Conservation (phyloP, 441 rosid species). For the Macaranga tanarius region DNA sequence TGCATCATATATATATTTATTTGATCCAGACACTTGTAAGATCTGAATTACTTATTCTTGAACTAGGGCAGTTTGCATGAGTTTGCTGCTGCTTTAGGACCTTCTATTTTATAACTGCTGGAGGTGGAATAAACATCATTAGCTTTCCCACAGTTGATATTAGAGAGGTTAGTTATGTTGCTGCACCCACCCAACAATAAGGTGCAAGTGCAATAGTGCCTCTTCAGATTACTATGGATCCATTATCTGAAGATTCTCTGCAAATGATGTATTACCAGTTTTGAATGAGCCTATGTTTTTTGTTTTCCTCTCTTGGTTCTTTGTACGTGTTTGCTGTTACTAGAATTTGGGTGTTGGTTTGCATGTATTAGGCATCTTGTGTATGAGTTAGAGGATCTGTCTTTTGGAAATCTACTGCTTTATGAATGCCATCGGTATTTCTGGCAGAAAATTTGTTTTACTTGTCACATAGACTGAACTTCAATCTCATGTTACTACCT, state of each 20-base stretch:
- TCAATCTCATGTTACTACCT: slow-evolving; percentile 12
- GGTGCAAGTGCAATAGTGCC: no score
- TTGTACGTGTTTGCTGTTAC: background rate
- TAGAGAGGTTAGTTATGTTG: no score
- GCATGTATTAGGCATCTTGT: no score
- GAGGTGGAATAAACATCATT: background rate
- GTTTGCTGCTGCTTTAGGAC: background rate
- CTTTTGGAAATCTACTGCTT: background rate
- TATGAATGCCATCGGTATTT: background rate
- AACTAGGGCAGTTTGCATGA: background rate
- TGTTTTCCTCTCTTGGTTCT: background rate
- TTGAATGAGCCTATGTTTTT: no score
- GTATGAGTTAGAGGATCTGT: no score
- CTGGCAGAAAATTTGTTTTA: background rate
- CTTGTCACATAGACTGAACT: background rate
- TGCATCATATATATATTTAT: background rate
- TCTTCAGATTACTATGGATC: background rate
- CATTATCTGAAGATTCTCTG: background rate
- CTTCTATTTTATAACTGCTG: background rate
- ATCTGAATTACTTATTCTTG: background rate
- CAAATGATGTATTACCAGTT: no score
- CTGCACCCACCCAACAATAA: no score
- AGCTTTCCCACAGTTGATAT: background rate
- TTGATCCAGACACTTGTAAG: background rate
- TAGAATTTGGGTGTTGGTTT: background rate